Percentiles rank a stretch among this genome's conserved stretches.
Evolutionary conservation across 2,329 filamentous ascomycete species (phyloP).

Genomic region (Bipolaris bicolor): DNA sequence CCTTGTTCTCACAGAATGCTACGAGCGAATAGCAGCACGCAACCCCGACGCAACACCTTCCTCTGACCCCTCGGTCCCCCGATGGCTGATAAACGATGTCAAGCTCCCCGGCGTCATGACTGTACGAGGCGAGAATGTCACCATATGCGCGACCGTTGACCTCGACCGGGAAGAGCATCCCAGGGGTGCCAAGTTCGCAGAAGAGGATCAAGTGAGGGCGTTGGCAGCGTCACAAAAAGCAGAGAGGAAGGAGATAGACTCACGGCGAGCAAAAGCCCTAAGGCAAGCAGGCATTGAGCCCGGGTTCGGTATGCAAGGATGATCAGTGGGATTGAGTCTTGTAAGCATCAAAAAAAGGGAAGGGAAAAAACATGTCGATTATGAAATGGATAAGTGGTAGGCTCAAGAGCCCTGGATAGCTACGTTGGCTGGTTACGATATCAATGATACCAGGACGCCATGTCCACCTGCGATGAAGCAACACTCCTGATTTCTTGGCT

Average conservation of each 20-base stretch:
- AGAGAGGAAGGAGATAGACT: slow-evolving; percentile 64
- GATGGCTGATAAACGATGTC: slow-evolving; percentile 79
- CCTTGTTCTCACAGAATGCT: slow-evolving; percentile 89
- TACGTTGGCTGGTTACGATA: slow-evolving; percentile 16
- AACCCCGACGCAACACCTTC: slow-evolving; percentile 45
- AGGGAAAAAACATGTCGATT: slow-evolving; percentile 6
- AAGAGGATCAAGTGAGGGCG: slow-evolving; percentile 71
- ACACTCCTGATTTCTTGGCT: not conserved
- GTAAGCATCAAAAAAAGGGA: not conserved
- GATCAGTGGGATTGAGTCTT: not conserved
- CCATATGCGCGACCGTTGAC: slow-evolving; percentile 93
- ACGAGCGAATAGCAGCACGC: slow-evolving; percentile 82
- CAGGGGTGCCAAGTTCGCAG: slow-evolving; percentile 71
- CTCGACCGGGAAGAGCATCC: slow-evolving; percentile 93
- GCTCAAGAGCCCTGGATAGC: slow-evolving; percentile 7
- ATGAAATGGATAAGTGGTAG: slow-evolving; percentile 11
- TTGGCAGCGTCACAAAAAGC: slow-evolving; percentile 76
- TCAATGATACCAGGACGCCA: slow-evolving; percentile 22
- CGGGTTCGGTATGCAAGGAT: slow-evolving; percentile 77
- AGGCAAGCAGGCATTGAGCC: slow-evolving; percentile 61
- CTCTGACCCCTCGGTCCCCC: slow-evolving; percentile 31
- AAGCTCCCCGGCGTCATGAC: slow-evolving; percentile 85
- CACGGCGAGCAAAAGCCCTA: slow-evolving; percentile 69
- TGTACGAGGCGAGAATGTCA: slow-evolving; percentile 95
- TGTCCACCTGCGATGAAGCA: slow-evolving; percentile 15